phyloP scores from a whole-genome alignment of 2,329 filamentous ascomycete genomes.

The Aspergillus calidoustus region DNA sequence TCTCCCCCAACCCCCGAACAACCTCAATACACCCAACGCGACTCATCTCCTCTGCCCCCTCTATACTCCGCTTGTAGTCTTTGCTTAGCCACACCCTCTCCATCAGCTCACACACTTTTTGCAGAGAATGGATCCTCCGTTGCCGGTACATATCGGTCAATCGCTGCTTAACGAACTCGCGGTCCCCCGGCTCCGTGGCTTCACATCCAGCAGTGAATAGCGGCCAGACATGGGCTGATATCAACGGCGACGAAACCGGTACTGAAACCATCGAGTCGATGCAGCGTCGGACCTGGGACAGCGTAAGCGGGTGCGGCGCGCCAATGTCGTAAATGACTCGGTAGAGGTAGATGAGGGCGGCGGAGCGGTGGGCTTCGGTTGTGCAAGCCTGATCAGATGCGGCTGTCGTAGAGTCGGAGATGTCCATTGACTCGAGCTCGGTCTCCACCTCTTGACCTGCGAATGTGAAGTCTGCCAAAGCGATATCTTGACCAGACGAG shows the following conservation, averaged over 20 bases:
- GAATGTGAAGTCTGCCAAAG: neutral
- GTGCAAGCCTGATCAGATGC: neutral
- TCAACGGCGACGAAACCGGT: neutral
- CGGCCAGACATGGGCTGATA: neutral
- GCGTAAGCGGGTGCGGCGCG: neutral
- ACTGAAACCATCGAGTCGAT: neutral
- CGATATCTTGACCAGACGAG: too few species aligned
- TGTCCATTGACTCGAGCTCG: neutral
- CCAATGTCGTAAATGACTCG: neutral
- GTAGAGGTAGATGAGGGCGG: constrained; percentile 1
- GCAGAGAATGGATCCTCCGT: neutral
- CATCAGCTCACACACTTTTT: neutral
- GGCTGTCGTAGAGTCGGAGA: neutral
- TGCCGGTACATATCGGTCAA: neutral
- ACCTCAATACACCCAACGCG: constrained; percentile 1
- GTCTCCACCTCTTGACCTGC: neutral
- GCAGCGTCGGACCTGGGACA: neutral
- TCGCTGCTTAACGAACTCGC: neutral
- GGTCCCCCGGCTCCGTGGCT: neutral
- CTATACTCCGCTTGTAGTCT: neutral
- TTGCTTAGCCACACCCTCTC: neutral
- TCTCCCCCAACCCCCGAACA: neutral
- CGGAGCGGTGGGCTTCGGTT: neutral
- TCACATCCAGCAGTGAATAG: neutral
- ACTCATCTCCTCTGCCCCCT: neutral